Evolutionary conservation across 2,329 filamentous ascomycete genomes (phyloP).

Genomic region (Epichloe baconii): DNA sequence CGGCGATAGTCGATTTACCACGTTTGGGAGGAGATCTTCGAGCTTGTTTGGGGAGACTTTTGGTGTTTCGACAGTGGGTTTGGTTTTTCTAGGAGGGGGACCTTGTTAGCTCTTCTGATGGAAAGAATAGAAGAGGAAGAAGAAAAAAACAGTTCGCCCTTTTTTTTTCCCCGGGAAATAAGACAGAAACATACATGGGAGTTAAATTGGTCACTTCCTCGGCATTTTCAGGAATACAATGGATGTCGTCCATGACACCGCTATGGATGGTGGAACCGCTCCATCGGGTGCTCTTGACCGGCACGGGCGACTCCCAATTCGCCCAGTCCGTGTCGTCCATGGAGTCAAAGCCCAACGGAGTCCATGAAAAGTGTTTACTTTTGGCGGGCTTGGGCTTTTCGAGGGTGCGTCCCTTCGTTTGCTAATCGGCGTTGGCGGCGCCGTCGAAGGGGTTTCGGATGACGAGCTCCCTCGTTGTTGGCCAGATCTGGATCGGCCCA

Average conservation of each 20-base stretch:
- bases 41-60: constrained; percentile 28
- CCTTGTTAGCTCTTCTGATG: neutral
- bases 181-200: neutral
- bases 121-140: neutral
- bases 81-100: constrained; percentile 18
- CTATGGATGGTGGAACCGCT: constrained; percentile 45
- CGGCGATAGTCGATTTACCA: constrained; percentile 58
- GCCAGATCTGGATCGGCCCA: constrained; percentile 35
- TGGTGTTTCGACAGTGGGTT: constrained; percentile 17
- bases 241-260: constrained; percentile 28
- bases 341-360: constrained; percentile 41
- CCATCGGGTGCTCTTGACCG: constrained; percentile 46
- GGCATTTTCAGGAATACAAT: constrained; percentile 32
- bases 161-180: too few relatives aligned
- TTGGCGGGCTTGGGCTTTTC: constrained; percentile 26
- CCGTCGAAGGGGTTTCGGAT: constrained; percentile 25
- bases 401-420: constrained; percentile 14
- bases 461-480: constrained; percentile 29
- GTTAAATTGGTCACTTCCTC: constrained; percentile 31
- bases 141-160: neutral
- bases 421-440: constrained; percentile 18
- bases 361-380: constrained; percentile 47
- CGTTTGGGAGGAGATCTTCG: constrained; percentile 51
- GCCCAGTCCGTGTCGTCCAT: constrained; percentile 51
- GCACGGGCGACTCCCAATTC: constrained; percentile 47